These are phyloP conservation scores for Rhododendron kiyosumense DNA, from an alignment of 148 eudicot species.

Conservation along the genomic window DNA sequence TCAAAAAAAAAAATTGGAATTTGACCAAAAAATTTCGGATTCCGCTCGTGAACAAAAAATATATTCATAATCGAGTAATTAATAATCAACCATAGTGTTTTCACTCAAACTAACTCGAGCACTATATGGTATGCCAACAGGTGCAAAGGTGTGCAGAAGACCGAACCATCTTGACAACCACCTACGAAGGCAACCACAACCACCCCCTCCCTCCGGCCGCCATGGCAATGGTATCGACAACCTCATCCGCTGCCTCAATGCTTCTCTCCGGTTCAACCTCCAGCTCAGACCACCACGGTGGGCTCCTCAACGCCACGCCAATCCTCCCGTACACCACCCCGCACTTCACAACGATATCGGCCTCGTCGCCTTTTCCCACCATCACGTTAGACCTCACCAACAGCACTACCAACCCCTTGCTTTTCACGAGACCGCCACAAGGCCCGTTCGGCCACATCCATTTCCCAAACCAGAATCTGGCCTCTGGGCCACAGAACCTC, in stretches of 20 bases:
- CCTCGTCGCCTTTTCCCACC: conserved; percentile 53
- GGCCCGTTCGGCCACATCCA: conserved; percentile 19
- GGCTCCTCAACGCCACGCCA: conserved; percentile 23
- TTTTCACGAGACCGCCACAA: conserved; percentile 15
- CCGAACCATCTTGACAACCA: conserved; percentile 43
- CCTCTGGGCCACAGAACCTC: conserved; percentile 33
- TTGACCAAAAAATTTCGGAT: too few species aligned
- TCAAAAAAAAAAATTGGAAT: too few species aligned
- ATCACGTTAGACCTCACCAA: conserved; percentile 48
- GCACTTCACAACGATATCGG: conserved; percentile 40
- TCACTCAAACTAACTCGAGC: not conserved
- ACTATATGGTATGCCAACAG: conserved; percentile 19
- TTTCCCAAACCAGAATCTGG: conserved; percentile 12
- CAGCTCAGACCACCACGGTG: conserved; percentile 25
- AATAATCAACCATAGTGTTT: not conserved
- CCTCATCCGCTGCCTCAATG: conserved; percentile 58
- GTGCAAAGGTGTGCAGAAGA: conserved; percentile 78
- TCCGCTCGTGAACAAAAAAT: too few species aligned
- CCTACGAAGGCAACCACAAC: conserved; percentile 65
- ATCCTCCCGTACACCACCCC: conserved; percentile 37
- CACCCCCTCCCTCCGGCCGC: conserved; percentile 69
- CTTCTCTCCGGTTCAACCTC: conserved; percentile 64
- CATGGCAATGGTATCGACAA: conserved; percentile 57
- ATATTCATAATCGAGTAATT: too few species aligned
- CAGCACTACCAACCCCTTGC: conserved; percentile 14